These are phyloP conservation scores for Serendipita sp. DNA, from an alignment of 768 basidiomycete species.

Conservation along the genomic window DNA sequence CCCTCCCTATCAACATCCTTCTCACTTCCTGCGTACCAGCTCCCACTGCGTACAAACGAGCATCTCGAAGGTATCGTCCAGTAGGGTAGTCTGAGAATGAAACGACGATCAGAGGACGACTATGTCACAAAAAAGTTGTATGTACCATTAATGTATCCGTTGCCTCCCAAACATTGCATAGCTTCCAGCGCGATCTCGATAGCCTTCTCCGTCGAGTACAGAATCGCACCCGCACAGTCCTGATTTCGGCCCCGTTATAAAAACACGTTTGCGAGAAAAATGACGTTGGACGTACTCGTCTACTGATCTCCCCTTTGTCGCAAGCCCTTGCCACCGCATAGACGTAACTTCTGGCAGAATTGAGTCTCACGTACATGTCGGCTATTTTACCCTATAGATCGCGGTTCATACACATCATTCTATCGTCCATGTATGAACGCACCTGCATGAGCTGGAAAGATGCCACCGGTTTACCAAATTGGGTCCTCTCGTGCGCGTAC, in stretches of 20 bases:
- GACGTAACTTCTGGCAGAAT: slow-evolving; percentile 76
- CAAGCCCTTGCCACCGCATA: slow-evolving; percentile 88
- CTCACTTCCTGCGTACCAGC: slow-evolving; percentile 96
- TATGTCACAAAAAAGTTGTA: not conserved
- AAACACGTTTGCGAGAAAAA: too few species aligned
- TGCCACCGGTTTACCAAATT: slow-evolving; percentile 76
- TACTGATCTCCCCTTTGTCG: slow-evolving; percentile 61
- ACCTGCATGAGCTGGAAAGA: slow-evolving; percentile 94
- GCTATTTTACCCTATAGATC: slow-evolving; percentile 22
- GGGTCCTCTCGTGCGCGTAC: slow-evolving; percentile 86
- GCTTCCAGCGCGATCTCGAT: slow-evolving; percentile 82
- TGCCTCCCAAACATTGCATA: slow-evolving; percentile 89
- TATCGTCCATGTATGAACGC: not conserved
- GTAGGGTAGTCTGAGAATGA: slow-evolving; percentile 60
- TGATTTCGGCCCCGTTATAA: too few species aligned
- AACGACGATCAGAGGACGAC: not conserved
- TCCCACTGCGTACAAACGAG: slow-evolving; percentile 81
- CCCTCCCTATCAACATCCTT: slow-evolving; percentile 85
- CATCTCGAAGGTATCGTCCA: slow-evolving; percentile 75
- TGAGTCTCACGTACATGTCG: slow-evolving; percentile 91
- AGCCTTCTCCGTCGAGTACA: slow-evolving; percentile 85
- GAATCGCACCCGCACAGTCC: slow-evolving; percentile 91
- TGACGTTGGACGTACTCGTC: slow-evolving; percentile 51
- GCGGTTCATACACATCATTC: too few species aligned
- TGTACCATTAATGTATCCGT: slow-evolving; percentile 88